Base-by-base conservation (phyloP, 768 basidiomycete genomes). In the Mycena floridula region DNA sequence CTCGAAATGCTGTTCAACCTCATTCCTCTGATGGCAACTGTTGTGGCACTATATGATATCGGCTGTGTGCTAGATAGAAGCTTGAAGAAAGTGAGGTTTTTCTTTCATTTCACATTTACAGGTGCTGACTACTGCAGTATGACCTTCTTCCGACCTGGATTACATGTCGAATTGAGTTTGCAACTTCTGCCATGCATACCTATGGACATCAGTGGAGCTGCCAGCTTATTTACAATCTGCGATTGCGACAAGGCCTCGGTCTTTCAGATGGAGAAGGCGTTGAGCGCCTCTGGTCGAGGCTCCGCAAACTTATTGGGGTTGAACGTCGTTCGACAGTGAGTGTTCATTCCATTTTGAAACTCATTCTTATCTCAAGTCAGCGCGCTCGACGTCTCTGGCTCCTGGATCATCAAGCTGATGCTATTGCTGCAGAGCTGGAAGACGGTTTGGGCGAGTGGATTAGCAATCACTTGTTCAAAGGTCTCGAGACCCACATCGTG, bases 151-250 rank as follows among this genome's bases (percentile, higher is more conserved):
- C 32, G 4, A 18, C 13, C 7, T 13, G 45, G 16, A 44, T 54
- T n/a, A 39, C 39, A 9, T 8, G 24, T 4, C 43, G 50, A 6
- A 13, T 61, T 9, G 16, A 16, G 7, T 59, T 51, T 12, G 49
- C 49, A 2, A 42, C 45, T 7, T 37, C 53, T 9, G 49, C 51
- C 1, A 52, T 54, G 40, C 53, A 54, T 37, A 48, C 53, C 16
- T 54, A 54, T 26, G 53, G 53, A 11, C 53, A 54, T 23, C 38
- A 54, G 27, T 54, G 53, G 53, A 37, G 44, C 16, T 54, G 53
- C 37, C 47, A 48, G 24, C 28, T 44, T 3, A 40, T 46, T 4
- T 54, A 55, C 32, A 49, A 54, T 20, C 53, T 53, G 12, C 26
- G 53, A 25, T 35, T 52, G n/a, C 28, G 52, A 9, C 13, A 36